Conservation (phyloP, 306 rosid genomes). For the Prunus mongolica region DNA sequence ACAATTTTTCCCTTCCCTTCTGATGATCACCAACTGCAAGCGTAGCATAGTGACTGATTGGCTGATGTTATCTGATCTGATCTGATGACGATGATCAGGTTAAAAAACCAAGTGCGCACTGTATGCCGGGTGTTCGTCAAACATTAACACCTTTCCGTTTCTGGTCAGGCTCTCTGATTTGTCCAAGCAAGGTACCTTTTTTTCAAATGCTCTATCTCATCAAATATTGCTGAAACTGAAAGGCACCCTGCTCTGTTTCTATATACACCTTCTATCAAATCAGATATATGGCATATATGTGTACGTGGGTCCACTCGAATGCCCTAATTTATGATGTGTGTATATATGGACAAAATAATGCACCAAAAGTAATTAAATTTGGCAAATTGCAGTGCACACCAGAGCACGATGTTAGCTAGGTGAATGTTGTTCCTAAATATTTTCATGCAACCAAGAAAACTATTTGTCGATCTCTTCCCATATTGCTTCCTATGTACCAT, state of each 20-base stretch:
- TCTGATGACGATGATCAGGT: not conserved
- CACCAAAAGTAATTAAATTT: not conserved
- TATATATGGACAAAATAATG: not conserved
- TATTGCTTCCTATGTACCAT: too few relatives aligned
- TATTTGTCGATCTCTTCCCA: too few relatives aligned
- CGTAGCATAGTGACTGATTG: not conserved
- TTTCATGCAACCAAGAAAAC: too few relatives aligned
- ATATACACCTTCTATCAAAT: constrained; percentile 2
- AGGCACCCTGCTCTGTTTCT: not conserved
- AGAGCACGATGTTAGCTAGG: too few relatives aligned
- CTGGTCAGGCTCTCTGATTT: constrained; percentile 36
- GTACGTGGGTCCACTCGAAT: not conserved
- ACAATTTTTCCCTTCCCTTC: not conserved
- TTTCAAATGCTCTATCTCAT: not conserved
- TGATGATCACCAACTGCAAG: not conserved
- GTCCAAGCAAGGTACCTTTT: not conserved
- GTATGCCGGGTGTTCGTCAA: constrained; percentile 6
- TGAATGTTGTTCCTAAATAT: too few relatives aligned
- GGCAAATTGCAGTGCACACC: not conserved
- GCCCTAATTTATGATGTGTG: not conserved
- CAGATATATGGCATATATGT: not conserved
- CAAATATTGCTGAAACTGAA: not conserved
- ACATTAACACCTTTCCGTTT: constrained; percentile 62
- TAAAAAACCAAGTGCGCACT: not conserved
- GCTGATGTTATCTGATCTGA: too few relatives aligned